These are phyloP conservation scores for Xylaria sp. DNA, from an alignment of 2,329 filamentous ascomycete species.

Conservation along the genomic window DNA sequence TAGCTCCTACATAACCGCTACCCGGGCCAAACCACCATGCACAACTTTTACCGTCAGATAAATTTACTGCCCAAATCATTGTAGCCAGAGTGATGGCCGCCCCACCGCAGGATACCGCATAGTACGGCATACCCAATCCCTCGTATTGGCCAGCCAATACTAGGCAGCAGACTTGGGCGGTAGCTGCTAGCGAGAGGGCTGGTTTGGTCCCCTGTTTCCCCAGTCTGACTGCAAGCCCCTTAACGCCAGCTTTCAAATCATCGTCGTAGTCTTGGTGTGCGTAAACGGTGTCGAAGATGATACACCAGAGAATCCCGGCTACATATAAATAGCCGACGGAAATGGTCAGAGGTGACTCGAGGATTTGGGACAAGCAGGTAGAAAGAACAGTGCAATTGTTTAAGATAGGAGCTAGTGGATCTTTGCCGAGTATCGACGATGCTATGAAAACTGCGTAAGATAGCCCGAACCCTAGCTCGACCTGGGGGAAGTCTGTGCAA, in stretches of 20 bases:
- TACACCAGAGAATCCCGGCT: conserved; percentile 22
- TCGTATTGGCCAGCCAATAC: conserved; percentile 9
- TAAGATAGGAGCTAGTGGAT: no score
- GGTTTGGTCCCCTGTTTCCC: conserved; percentile 27
- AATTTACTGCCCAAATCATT: conserved; percentile 23
- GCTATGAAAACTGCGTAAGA: conserved; percentile 50
- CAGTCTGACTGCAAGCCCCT: conserved; percentile 59
- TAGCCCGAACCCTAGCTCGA: conserved; percentile 60
- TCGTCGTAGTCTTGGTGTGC: conserved; percentile 60
- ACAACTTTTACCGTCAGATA: background rate
- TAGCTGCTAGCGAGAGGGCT: background rate
- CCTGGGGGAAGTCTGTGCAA: conserved; percentile 62
- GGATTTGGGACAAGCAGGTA: no score
- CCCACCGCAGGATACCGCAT: conserved; percentile 18
- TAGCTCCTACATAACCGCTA: conserved; percentile 1
- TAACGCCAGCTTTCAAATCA: conserved; percentile 56
- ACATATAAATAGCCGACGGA: conserved; percentile 15
- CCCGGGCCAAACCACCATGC: conserved; percentile 3
- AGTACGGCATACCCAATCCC: conserved; percentile 16
- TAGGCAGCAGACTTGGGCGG: conserved; percentile 11
- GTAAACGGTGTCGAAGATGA: conserved; percentile 32
- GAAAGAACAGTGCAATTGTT: no score
- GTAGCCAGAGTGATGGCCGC: background rate
- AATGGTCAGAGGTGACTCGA: no score
- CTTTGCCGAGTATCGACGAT: no score